Evolutionary conservation across 1,139 yeast genomes (phyloP), one percentile per base, ranked within the genome.

Genomic region (Geotrichum reessii): DNA sequence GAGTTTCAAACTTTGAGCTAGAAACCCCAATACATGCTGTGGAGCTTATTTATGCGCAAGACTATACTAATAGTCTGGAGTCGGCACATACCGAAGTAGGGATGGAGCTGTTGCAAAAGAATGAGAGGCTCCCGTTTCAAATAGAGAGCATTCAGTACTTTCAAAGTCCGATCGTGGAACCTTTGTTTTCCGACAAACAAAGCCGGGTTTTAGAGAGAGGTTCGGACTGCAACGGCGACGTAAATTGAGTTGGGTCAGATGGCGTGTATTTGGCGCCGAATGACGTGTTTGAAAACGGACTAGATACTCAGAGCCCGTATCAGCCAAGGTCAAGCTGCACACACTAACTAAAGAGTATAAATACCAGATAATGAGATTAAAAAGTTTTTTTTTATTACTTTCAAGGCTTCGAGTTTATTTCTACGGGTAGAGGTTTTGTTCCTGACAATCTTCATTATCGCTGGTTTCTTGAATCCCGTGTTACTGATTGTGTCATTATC

Each of bases 31-130:
- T n/a, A 11, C 56, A 58, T 25, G 53, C 28, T 7, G 58, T 58
- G 40, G 55, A 55, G 58, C 50, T 58, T 33, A 47, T 49, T 9
- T 55, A 48, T 27, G 53, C 47, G 21, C 37, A 42, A 5, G 59
- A 48, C 27, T 53, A 56, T 14, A 54, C 40, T 1, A 22, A 31
- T 25, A 24, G 22, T 17, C 28, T 12, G 9, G 47, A 48, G n/a
- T 17, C 7, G n/a, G 37, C 24, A 24, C 27, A 11, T 42, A 19
- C 21, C 21, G 21, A 37, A 17, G 44, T n/a, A 14, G 44, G 7
- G 44, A 9, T 2, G 19, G 19, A n/a, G 8, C 17, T 17, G 19
- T 17, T n/a, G n/a, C 44, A 37, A 37, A 12, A 12, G 42, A 3
- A 37, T 2, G 19, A n/a, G 44, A 37, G 9, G n/a, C 44, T 7